Base-by-base conservation (phyloP, 345 rosid species). In the Orychophragmus violaceus region DNA sequence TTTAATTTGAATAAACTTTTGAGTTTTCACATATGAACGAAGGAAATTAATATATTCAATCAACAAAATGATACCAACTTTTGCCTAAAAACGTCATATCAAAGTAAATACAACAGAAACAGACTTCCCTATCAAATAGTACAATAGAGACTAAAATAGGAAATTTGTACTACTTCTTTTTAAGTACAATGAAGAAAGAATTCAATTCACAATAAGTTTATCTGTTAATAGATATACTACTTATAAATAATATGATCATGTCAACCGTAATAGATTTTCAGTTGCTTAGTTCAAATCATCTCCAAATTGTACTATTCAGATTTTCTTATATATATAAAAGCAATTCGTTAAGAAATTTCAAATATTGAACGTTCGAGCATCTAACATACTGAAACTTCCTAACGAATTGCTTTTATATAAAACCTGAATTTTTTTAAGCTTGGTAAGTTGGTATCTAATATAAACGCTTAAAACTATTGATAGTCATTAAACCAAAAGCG, bases 11-110 rank as follows among this genome's bases (percentile, higher is more conserved):
- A 46, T 46, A 10, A 21, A 14, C 21, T 46, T 9, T 21, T 21
- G 12, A 46, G 39, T 23, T 46, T 46, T 33, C 32, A 46, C 58
- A 14, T 17, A 57, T 33, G 45, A 58, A 33, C 48, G 32, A 21
- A 49, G 10, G 39, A 46, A 23, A 41, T 4, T 3, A 21, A 12
- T 54, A 16, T 6, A 46, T 46, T 58, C 14, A 35, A 46, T 18
- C 37, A 25, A 29, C n/a, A 33, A 44, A 37, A 64, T 24, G 35
- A 29, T 45, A 62, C 67, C 44, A 46, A 62, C 42, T 45, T 62
- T 19, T 45, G 2, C 19, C 55, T 18, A 17, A 16, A 28, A 19
- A 24, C 33, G 42, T 28, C 33, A 18, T 37, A 35, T 56, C 42
- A 59, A 41, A 59, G 28, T 37, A 24, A n/a, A 48, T 37, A 59